Evolutionary conservation across 495 filamentous ascomycete species (phyloP).

Genomic region (Neurospora tetrasperma): DNA sequence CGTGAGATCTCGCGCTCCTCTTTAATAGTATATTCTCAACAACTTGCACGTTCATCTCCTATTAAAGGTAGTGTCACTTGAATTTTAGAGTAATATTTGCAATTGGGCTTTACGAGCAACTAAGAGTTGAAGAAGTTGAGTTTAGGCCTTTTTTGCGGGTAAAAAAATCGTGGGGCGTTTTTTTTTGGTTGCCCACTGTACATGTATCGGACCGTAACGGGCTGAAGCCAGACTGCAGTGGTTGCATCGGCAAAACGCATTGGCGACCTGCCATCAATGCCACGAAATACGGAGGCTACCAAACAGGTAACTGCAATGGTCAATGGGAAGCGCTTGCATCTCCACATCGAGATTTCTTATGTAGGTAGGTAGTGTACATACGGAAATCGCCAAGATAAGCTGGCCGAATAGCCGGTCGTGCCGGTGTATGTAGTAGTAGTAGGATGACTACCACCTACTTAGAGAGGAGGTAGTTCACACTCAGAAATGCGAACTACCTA

Average conservation of each 20-base stretch:
- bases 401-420: not conserved
- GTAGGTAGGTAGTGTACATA: not conserved
- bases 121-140: no score
- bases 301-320: not conserved
- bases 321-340: not conserved
- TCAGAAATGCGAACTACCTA: not conserved
- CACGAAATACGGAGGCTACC: not conserved
- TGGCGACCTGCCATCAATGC: not conserved
- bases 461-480: not conserved
- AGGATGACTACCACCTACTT: not conserved
- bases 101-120: no score
- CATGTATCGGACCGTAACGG: not conserved
- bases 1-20: no score
- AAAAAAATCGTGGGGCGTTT: no score
- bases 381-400: not conserved
- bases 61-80: no score
- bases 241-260: not conserved
- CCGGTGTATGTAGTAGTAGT: not conserved
- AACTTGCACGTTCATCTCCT: no score
- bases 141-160: no score
- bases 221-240: not conserved
- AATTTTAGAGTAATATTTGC: no score
- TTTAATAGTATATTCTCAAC: no score
- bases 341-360: not conserved
- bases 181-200: no score